Evolutionary conservation across 768 basidiomycete genomes (phyloP).

Genomic region (Hydnomerulius pinastri): DNA sequence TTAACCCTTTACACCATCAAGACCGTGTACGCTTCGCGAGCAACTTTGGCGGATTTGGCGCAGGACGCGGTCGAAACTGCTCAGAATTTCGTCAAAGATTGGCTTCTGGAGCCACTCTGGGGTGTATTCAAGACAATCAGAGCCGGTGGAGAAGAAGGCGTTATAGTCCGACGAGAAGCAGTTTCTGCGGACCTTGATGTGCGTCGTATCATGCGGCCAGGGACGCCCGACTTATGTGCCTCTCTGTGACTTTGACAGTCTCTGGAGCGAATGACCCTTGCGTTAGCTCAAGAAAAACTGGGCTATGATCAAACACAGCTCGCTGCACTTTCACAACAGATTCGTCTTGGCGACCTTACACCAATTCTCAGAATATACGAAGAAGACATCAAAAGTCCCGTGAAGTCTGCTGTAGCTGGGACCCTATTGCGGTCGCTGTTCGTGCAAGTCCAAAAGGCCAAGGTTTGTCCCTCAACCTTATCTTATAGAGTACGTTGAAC

Average conservation of each 20-base stretch:
- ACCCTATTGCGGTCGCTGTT: constrained; percentile 82
- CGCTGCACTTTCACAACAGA: constrained; percentile 59
- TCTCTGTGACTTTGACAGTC: constrained; percentile 52
- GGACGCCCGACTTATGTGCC: neutral
- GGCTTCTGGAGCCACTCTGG: constrained; percentile 84
- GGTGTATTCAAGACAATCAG: constrained; percentile 83
- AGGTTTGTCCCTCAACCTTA: constrained; percentile 45
- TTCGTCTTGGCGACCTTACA: constrained; percentile 82
- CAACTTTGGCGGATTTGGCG: constrained; percentile 55
- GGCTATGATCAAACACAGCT: constrained; percentile 65
- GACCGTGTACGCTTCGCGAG: constrained; percentile 58
- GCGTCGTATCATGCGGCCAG: constrained; percentile 18
- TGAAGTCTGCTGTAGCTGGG: constrained; percentile 79
- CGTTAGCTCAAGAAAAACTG: constrained; percentile 81
- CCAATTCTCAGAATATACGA: constrained; percentile 88
- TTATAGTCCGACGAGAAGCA: constrained; percentile 79
- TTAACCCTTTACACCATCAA: constrained; percentile 53
- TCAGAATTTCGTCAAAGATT: constrained; percentile 73
- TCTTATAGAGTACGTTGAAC: neutral
- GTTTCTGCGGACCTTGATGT: constrained; percentile 86
- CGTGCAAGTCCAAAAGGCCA: constrained; percentile 95
- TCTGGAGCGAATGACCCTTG: constrained; percentile 88
- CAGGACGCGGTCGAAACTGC: constrained; percentile 66
- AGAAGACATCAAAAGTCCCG: constrained; percentile 85
- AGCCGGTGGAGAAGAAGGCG: constrained; percentile 71